A percentile compares a stretch with the other conserved stretches of the same genome.
These are phyloP conservation scores for Avena sativa DNA, from an alignment of 176 grass and related monocot genomes.

Conservation along the genomic window DNA sequence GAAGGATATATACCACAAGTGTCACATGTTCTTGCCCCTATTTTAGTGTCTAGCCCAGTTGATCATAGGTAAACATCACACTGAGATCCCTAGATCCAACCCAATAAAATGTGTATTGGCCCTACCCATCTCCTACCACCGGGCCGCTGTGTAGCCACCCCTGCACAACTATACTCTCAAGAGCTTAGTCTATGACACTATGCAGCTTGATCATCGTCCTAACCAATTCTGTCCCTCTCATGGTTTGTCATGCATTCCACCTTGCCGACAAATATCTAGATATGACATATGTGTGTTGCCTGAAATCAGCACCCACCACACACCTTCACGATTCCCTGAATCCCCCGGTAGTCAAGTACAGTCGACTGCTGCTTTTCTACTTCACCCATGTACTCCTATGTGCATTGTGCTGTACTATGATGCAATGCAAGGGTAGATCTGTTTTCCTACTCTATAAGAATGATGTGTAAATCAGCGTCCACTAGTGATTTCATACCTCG, in stretches of 20 bases:
- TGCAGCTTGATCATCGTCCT: neutral
- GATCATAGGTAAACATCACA: neutral
- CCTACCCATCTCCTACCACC: neutral
- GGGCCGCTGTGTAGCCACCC: neutral
- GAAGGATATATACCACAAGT: neutral
- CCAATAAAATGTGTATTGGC: slow-evolving; percentile 2
- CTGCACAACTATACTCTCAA: neutral
- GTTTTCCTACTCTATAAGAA: neutral
- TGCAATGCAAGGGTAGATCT: slow-evolving; percentile 16
- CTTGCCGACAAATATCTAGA: neutral
- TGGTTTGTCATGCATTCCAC: slow-evolving; percentile 18
- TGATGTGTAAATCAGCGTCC: neutral
- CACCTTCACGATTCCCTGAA: neutral
- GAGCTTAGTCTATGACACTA: neutral
- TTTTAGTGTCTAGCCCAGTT: slow-evolving; percentile 35
- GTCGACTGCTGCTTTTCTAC: neutral
- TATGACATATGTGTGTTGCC: neutral
- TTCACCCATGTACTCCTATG: slow-evolving; percentile 10
- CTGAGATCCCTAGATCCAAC: slow-evolving; percentile 42
- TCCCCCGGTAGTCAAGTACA: neutral
- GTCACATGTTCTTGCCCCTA: slow-evolving; percentile 32
- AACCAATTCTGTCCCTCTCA: neutral
- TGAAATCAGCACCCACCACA: slow-evolving; percentile 8
- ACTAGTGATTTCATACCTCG: slow-evolving; percentile 56
- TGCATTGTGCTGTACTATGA: neutral